phyloP scores from a whole-genome alignment of 208 protist species.

The Acanthamoeba triangularis region DNA sequence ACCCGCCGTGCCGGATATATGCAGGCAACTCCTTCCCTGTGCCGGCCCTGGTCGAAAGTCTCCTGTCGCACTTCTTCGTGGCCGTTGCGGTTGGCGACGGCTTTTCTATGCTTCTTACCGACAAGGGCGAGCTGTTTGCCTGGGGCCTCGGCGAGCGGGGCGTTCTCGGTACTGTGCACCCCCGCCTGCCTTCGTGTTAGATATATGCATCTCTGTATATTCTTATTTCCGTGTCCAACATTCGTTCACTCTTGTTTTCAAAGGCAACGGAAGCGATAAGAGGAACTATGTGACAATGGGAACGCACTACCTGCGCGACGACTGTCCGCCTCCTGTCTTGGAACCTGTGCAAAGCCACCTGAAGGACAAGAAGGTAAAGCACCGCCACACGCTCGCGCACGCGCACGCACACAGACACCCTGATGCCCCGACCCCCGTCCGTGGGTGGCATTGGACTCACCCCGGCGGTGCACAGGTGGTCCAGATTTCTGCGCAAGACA shows the following conservation, averaged over 20 bases:
- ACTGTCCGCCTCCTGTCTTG: background rate
- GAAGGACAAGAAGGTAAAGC: background rate
- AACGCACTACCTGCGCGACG: background rate
- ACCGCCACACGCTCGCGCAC: background rate
- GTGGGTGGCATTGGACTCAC: too few species aligned
- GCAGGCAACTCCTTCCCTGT: background rate
- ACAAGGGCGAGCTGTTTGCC: background rate
- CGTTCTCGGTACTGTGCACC: background rate
- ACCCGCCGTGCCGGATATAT: background rate
- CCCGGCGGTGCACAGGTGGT: background rate
- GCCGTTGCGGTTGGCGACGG: background rate
- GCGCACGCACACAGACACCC: background rate
- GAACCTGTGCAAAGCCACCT: background rate
- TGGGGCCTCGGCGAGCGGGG: background rate
- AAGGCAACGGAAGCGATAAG: background rate
- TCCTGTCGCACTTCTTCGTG: slow-evolving; percentile 10
- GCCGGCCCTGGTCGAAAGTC: background rate
- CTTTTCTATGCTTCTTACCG: background rate
- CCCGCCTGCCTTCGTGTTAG: background rate
- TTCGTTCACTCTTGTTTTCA: background rate
- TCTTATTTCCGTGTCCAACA: too few species aligned
- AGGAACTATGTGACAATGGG: background rate
- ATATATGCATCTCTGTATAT: too few species aligned
- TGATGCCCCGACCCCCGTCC: too few species aligned
- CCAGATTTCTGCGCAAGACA: background rate